phyloP scores from a whole-genome alignment of 2,329 filamentous ascomycete species.

The Pseudohalonectria lignicola region DNA sequence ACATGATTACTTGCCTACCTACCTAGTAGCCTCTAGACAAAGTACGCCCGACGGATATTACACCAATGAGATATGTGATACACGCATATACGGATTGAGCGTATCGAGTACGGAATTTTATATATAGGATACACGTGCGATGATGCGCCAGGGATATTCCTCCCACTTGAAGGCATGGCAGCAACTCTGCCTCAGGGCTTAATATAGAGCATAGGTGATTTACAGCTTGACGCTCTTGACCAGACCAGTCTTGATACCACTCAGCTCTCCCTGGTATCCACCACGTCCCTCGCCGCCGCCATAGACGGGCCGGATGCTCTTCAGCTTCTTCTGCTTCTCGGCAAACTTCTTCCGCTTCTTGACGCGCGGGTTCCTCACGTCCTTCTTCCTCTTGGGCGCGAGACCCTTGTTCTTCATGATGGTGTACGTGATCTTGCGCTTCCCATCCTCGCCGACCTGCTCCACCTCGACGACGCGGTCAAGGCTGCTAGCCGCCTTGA shows the following conservation, averaged over 20 bases:
- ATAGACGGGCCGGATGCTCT: constrained; percentile 75
- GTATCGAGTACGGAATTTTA: too few species aligned
- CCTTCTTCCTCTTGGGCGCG: constrained; percentile 75
- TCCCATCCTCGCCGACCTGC: constrained; percentile 68
- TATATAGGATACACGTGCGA: too few species aligned
- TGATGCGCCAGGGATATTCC: too few species aligned
- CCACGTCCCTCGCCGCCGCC: constrained; percentile 75
- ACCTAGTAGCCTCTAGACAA: too few species aligned
- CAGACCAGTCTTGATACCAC: constrained; percentile 88
- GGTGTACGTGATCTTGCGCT: constrained; percentile 82
- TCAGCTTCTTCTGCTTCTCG: constrained; percentile 91
- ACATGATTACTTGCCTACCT: too few species aligned
- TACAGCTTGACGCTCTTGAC: constrained; percentile 91
- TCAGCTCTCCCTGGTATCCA: constrained; percentile 83
- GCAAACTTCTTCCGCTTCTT: constrained; percentile 98
- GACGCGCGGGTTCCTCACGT: constrained; percentile 85
- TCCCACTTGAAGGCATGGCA: too few species aligned
- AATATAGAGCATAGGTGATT: too few species aligned
- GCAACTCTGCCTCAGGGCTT: too few species aligned
- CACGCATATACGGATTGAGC: too few species aligned
- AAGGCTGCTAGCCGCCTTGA: constrained; percentile 50
- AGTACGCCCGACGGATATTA: too few species aligned
- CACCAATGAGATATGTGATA: too few species aligned
- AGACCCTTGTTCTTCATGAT: constrained; percentile 98
- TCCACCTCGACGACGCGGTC: constrained; percentile 55